Evolutionary conservation across 2,329 filamentous ascomycete species (phyloP), one percentile per base, ranked within the genome.

Genomic region (Exophiala calicioides): DNA sequence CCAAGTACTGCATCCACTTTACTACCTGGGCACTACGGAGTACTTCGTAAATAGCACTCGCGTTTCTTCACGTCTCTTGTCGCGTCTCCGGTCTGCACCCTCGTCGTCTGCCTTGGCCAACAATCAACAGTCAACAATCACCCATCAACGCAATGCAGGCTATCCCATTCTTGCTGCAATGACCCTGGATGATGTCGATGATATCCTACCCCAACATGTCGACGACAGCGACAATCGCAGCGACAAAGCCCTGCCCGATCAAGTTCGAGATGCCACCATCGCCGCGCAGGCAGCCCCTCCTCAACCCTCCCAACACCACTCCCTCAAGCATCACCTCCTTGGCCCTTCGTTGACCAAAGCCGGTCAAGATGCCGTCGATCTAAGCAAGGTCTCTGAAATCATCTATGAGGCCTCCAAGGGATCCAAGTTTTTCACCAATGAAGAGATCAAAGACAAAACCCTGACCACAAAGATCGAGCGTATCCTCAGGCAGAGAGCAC

Each of bases 371-470:
- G 77, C 81, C 12, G 91, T 97, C n/a, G 89, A 98, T 61, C 93
- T 97, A 70, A 79, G 79, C 55, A 95, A 93, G 73, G 90, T 98
- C 38, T 94, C 90, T 2, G 90, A 97, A 60, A 85, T 97, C 58
- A 98, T 98, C 50, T 97, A 96, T 70, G 89, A 95, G 66, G 90
- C 90, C 8, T 96, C 90, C 12, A 96, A 94, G 65, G 93, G 93
- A 36, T 95, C 89, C 57, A 96, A 95, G 65, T 98, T 85, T 72
- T 98, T 97, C 77, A 88, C 85, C 58, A 88, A 90, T 50, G 93
- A 98, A 67, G 86, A 95, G 64, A 77, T 72, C 46, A 85, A 84
- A 59, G 91, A 97, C 71, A 85, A 85, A 60, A 77, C 80, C 33
- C 78, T 97, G 15, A 96, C 91, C 0, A 76, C 84, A 45, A 96